Conservation (phyloP, 805 yeast species). For the Nematodospora valgi region DNA sequence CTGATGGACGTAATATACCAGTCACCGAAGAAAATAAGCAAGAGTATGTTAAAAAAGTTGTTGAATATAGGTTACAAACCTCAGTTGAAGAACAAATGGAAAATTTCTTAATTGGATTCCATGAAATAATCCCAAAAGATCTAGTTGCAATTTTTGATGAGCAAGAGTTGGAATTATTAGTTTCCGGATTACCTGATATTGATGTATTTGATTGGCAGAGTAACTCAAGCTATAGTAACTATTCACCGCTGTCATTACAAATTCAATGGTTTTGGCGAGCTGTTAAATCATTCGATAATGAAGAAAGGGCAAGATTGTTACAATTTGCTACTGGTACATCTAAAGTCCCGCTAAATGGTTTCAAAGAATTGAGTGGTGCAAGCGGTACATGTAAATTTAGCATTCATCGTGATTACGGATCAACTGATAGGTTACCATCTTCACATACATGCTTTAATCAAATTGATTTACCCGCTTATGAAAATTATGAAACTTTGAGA, state of each 20-base stretch:
- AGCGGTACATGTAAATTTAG: constrained; percentile 82
- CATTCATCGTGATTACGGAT: constrained; percentile 85
- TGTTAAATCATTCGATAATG: constrained; percentile 87
- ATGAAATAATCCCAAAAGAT: constrained; percentile 83
- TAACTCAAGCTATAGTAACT: constrained; percentile 77
- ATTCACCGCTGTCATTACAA: constrained; percentile 78
- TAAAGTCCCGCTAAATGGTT: constrained; percentile 93
- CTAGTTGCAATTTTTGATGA: constrained; percentile 87
- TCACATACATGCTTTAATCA: constrained; percentile 98
- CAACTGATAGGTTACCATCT: constrained; percentile 83
- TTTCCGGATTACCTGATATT: constrained; percentile 94
- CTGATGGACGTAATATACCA: constrained; percentile 75
- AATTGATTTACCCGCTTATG: constrained; percentile 89
- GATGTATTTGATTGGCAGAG: constrained; percentile 95
- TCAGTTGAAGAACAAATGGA: constrained; percentile 88
- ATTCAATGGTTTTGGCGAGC: constrained; percentile 98
- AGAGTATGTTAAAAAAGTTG: constrained; percentile 82
- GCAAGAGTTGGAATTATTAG: constrained; percentile 87
- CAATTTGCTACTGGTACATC: constrained; percentile 98
- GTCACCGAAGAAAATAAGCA: constrained; percentile 90
- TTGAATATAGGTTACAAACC: constrained; percentile 78
- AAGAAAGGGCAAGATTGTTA: constrained; percentile 87
- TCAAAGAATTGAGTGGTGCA: constrained; percentile 84
- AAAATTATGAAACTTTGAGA: constrained; percentile 79
- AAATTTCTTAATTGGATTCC: constrained; percentile 81